Evolutionary conservation across 129 eudicot species (phyloP), one percentile per base, ranked within the genome.

Genomic region (Logfia minima): DNA sequence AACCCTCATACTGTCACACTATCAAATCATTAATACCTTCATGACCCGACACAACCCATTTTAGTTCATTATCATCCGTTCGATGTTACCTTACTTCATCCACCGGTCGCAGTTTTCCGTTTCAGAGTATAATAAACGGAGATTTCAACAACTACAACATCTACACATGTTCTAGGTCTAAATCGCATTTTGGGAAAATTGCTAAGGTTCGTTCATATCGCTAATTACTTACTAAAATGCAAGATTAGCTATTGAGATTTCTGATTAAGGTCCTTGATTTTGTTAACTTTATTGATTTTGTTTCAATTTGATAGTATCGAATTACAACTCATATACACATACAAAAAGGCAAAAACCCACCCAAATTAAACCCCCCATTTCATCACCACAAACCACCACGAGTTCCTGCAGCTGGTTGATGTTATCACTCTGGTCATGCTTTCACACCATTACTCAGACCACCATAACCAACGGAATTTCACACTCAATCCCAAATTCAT

Each of bases 361-460:
- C 6, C 29, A 24, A 41, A 8, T 13, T 41, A 62, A 28, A 26
- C 2, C 35, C 78, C 63, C 14, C 55, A 65, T 48, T 21, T 58
- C 45, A 3, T 66, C 72, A 56, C 67, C 11, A 18, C 10, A 9
- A 51, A 60, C 71, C 77, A 78, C 56, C 55, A 45, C 55, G 26
- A 31, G 11, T 35, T 11, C 48, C 26, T 24, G 53, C 78, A 32
- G 60, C 48, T 45, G 43, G 82, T 86, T 86, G 71, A 84, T 89
- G 91, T 39, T 87, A 19, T 68, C 86, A 22, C 78, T 86, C 77
- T 78, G 87, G 66, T 67, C 84, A 53, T 83, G 84, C 76, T 77
- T 75, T 77, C 72, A 26, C 76, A 63, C 71, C 55, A 53, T 72
- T 8, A 2, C 82, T 8, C 63, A 80, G 52, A 37, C 75, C 74